phyloP scores from a whole-genome alignment of 2,329 filamentous ascomycete genomes.

The Nothopassalora personata region DNA sequence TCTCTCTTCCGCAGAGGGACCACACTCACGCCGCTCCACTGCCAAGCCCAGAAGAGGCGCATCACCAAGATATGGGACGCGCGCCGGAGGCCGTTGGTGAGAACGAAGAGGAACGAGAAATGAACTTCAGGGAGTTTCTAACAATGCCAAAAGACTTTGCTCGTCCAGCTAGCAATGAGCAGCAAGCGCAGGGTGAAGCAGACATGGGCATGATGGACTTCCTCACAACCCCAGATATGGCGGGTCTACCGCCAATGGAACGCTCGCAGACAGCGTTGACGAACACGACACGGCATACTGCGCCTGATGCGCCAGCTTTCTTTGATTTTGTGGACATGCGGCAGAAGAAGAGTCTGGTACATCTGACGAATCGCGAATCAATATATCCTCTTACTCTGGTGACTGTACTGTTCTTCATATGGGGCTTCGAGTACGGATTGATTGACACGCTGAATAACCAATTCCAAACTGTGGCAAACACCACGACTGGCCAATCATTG shows the following conservation, averaged over 20 bases:
- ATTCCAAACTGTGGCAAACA: conserved; percentile 58
- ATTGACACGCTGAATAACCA: conserved; percentile 74
- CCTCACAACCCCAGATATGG: conserved; percentile 45
- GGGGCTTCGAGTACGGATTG: conserved; percentile 86
- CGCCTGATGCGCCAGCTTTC: conserved; percentile 46
- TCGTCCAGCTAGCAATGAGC: neutral
- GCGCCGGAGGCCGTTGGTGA: conserved; percentile 3
- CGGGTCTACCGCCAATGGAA: conserved; percentile 27
- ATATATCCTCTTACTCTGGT: conserved; percentile 69
- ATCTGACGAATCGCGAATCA: conserved; percentile 58
- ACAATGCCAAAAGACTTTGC: conserved; percentile 24
- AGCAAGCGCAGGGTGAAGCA: neutral
- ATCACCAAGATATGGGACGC: conserved; percentile 24
- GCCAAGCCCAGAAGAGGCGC: conserved; percentile 19
- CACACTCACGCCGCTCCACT: conserved; percentile 8
- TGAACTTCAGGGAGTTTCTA: conserved; percentile 50
- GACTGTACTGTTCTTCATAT: conserved; percentile 77
- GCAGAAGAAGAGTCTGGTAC: conserved; percentile 64
- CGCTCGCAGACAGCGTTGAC: conserved; percentile 37
- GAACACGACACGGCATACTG: conserved; percentile 36
- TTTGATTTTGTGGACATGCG: conserved; percentile 74
- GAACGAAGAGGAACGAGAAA: conserved; percentile 7
- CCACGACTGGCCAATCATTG: conserved; percentile 58
- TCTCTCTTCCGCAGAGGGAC: conserved; percentile 15
- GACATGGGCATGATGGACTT: conserved; percentile 49